Conservation (phyloP, 352 stramenopile species). For the Pythium graminicola region DNA sequence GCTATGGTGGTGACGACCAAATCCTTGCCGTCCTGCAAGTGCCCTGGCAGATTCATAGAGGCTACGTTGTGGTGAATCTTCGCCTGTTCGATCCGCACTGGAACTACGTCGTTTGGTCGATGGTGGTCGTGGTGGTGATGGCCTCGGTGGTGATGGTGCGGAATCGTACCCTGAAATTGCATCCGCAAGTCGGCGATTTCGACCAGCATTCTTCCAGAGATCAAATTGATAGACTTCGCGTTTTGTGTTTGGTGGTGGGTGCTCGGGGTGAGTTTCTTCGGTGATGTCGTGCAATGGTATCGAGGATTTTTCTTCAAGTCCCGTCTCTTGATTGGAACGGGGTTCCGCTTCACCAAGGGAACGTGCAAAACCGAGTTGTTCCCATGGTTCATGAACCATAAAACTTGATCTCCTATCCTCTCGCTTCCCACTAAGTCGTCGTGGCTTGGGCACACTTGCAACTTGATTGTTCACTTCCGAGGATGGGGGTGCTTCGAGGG, state of each 20-base stretch:
- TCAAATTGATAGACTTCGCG: constrained; percentile 41
- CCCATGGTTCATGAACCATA: constrained; percentile 45
- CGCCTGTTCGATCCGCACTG: constrained; percentile 11
- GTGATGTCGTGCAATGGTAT: constrained; percentile 1
- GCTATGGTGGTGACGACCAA: constrained; percentile 14
- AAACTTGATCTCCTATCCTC: constrained; percentile 58
- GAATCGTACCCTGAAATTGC: constrained; percentile 36
- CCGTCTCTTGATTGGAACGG: constrained; percentile 17
- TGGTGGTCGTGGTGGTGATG: constrained; percentile 8
- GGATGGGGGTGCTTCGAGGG: not conserved
- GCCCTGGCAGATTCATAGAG: constrained; percentile 15
- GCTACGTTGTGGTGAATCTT: constrained; percentile 10
- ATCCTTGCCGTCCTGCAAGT: constrained; percentile 19
- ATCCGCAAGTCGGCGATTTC: constrained; percentile 34
- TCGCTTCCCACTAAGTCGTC: constrained; percentile 3
- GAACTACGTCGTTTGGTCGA: constrained; percentile 16
- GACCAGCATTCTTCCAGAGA: constrained; percentile 50
- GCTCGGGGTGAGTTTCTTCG: constrained; percentile 3
- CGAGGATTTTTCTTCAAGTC: constrained; percentile 13
- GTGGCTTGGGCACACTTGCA: constrained; percentile 7
- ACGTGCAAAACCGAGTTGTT: constrained; percentile 37
- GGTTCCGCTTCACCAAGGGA: constrained; percentile 1
- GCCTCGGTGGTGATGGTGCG: constrained; percentile 10
- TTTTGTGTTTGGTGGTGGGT: not conserved
- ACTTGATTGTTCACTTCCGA: constrained; percentile 19